Evolutionary conservation across 2,329 filamentous ascomycete genomes (phyloP).

Genomic region (Talaromyces rugulosus): DNA sequence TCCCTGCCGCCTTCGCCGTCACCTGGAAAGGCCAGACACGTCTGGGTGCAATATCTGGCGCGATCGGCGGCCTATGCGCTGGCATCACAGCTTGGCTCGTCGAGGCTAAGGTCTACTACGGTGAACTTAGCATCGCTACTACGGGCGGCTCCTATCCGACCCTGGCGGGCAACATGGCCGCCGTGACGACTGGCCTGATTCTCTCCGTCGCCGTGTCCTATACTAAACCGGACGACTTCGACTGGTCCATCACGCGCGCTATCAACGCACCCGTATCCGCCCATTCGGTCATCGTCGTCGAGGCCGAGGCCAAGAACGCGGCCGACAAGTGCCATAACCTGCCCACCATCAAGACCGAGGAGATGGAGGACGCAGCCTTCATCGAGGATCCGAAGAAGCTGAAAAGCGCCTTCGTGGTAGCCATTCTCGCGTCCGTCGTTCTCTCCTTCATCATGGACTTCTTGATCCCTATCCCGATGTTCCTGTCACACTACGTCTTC

Average conservation of each 20-base stretch:
- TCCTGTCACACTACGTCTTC: no score
- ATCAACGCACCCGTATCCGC: no score
- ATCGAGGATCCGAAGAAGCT: no score
- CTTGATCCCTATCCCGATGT: no score
- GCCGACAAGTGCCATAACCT: no score
- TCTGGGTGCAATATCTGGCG: constrained; percentile 29
- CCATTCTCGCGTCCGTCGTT: no score
- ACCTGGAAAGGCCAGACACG: constrained; percentile 32
- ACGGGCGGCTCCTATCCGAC: constrained; percentile 34
- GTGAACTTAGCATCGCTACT: constrained; percentile 34
- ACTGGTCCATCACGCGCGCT: constrained; percentile 22
- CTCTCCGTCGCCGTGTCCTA: constrained; percentile 31
- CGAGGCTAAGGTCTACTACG: constrained; percentile 32
- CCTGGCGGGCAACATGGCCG: constrained; percentile 32
- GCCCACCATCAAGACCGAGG: no score
- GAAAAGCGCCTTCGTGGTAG: no score
- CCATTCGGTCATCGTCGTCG: no score
- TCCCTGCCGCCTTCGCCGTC: constrained; percentile 35
- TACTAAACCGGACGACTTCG: constrained; percentile 33
- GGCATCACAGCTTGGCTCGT: constrained; percentile 36
- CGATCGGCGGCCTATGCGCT: constrained; percentile 28
- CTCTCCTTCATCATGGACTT: no score
- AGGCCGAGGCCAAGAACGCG: no score
- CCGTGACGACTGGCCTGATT: background rate
- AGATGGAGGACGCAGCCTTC: no score